Conservation (phyloP, 2,329 filamentous ascomycete genomes). For the Aspergillus niger region DNA sequence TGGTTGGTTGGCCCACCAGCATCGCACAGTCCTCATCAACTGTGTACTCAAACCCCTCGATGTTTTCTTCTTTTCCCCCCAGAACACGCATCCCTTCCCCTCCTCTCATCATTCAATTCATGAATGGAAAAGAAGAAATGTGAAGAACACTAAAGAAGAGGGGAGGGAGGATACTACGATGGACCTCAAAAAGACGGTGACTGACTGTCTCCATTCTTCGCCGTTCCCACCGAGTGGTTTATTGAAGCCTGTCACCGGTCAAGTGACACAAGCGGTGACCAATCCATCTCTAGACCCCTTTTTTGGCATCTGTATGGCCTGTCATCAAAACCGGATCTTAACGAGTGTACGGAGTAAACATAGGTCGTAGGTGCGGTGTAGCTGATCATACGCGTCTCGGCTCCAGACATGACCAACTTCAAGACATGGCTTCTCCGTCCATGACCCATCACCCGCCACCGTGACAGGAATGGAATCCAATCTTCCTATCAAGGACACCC, state of each 20-base stretch:
- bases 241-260: background rate
- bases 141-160: background rate
- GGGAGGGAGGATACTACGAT: background rate
- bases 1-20: background rate
- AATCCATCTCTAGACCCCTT: background rate
- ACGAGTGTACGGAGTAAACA: background rate
- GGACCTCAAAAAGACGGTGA: background rate
- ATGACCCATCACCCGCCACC: slow-evolving; percentile 4
- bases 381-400: slow-evolving; percentile 1
- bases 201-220: background rate
- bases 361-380: background rate
- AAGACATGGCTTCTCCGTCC: slow-evolving; percentile 1
- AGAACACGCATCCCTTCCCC: background rate
- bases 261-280: slow-evolving; percentile 6
- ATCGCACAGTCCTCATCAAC: background rate
- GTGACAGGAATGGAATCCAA: background rate
- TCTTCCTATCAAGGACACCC: background rate
- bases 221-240: background rate
- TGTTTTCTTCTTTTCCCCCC: background rate
- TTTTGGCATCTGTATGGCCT: slow-evolving; percentile 2
- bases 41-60: background rate
- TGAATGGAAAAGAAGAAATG: background rate
- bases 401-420: background rate
- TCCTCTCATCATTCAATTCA: background rate
- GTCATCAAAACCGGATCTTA: slow-evolving; percentile 4